A percentile compares a stretch with the other conserved stretches of the same genome.
Evolutionary conservation across 179 eudicot genomes (phyloP).

Genomic region (Sideroxylon spinosum): DNA sequence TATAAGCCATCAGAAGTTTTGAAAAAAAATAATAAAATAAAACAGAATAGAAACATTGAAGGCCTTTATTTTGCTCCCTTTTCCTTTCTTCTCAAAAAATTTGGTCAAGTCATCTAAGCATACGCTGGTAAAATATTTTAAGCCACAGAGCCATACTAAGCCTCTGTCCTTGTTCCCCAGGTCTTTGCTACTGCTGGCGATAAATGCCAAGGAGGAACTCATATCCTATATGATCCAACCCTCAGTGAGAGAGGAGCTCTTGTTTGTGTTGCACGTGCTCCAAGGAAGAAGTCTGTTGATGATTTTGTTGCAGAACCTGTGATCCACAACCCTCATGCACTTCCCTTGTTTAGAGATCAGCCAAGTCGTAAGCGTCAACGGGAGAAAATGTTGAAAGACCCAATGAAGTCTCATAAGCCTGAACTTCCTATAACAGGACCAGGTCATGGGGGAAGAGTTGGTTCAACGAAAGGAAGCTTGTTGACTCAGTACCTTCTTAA

Average conservation of each 20-base stretch:
- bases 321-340: slow-evolving; percentile 95
- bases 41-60: neutral
- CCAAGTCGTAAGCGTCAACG: slow-evolving; percentile 97
- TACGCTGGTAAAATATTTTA: neutral
- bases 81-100: neutral
- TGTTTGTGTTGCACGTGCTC: slow-evolving; percentile 97
- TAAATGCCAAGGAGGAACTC: slow-evolving; percentile 90
- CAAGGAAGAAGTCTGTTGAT: slow-evolving; percentile 82
- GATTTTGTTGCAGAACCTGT: slow-evolving; percentile 72
- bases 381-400: slow-evolving; percentile 86
- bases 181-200: slow-evolving; percentile 82
- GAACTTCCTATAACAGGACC: slow-evolving; percentile 94
- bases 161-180: slow-evolving; percentile 30
- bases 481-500: slow-evolving; percentile 93
- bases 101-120: neutral
- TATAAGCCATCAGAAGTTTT: too few relatives aligned
- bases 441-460: slow-evolving; percentile 95
- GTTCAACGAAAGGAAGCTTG: slow-evolving; percentile 85
- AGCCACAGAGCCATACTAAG: neutral
- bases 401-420: slow-evolving; percentile 86
- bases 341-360: slow-evolving; percentile 91
- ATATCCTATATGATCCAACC: slow-evolving; percentile 83
- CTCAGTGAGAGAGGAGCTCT: slow-evolving; percentile 95
- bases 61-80: slow-evolving; percentile 5
- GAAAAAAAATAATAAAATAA: too few relatives aligned